Evolutionary conservation across 2,329 filamentous ascomycete genomes (phyloP).

Genomic region (Alternaria arborescens): DNA sequence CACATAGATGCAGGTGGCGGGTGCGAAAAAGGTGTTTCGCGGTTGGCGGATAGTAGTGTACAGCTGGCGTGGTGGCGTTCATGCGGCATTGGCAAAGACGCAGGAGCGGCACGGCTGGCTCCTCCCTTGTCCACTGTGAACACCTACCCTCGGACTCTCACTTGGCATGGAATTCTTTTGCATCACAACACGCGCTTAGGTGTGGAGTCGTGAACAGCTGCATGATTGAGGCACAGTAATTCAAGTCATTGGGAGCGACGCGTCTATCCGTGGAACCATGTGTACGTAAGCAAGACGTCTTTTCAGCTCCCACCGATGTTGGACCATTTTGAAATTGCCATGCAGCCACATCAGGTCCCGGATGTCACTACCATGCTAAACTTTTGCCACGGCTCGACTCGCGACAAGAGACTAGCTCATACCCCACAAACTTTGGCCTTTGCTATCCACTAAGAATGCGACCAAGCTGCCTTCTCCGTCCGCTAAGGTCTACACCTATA

Average conservation of each 20-base stretch:
- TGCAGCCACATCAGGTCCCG: not conserved
- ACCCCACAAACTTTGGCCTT: conserved; percentile 3
- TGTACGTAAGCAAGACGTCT: not conserved
- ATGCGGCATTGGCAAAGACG: conserved; percentile 2
- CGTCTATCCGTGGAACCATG: not conserved
- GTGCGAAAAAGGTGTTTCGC: not conserved
- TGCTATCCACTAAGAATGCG: conserved; percentile 4
- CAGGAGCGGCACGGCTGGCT: conserved; percentile 11
- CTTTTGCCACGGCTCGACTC: conserved; percentile 8
- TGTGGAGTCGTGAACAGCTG: not conserved
- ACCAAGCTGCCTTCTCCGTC: not conserved
- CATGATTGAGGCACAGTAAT: conserved; percentile 8
- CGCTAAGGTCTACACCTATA: not conserved
- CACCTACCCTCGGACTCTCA: not conserved
- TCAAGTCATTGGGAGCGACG: conserved; percentile 6
- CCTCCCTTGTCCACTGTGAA: not conserved
- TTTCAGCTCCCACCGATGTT: not conserved
- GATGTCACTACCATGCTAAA: not conserved
- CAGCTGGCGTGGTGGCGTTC: conserved; percentile 5
- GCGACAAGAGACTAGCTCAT: conserved; percentile 8
- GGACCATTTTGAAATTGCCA: not conserved
- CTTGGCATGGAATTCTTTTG: not conserved
- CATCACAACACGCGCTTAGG: not conserved
- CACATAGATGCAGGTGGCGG: not conserved
- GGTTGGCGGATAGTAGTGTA: not conserved